Evolutionary conservation across 2,329 filamentous ascomycete species (phyloP), one percentile per base, ranked within the genome.

Genomic region (Clarireedia paspali): DNA sequence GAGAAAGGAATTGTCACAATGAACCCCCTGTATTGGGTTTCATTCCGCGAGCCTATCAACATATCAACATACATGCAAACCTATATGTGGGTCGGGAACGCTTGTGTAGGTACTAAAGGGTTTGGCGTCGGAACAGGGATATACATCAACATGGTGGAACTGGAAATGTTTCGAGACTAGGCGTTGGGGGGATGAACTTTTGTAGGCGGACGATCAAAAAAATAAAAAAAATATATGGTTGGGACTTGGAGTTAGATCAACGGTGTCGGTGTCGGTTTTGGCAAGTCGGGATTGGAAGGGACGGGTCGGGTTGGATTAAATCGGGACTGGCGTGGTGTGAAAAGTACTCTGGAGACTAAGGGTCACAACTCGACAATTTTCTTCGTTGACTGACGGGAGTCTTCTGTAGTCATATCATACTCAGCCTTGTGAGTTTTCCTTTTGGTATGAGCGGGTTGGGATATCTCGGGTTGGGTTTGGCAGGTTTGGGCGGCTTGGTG

Each of bases 1-100:
- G 42, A 67, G 65, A 57, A 64, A 66, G 40, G 64, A 65, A 53
- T 46, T 64, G 40, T 60, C 57, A 51, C 57, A 48, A 40, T 34
- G 24, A 44, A 12, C 23, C 34, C 4, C 20, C 5, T 5, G 6
- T 5, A 14, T 12, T 20, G 23, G 17, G 17, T 55, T 42, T 36
- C 38, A 40, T 44, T 34, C 27, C 34, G n/a, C 26, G 39, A 30
- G 26, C 42, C 15, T 30, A 23, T 4, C 30, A 48, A 34, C 20
- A 48, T 20, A 46, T 26, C 17, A 49, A 34, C 42, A 34, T 14
- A 26, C 26, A 55, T 14, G 26, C 23, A 50, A 44, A 42, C n/a
- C 14, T 14, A 42, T 50, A 17, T 42, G 46, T 6, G 14, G 26
- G n/a, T 9, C 15, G 15, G 23, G 44, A 6, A 27, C 26, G 36